Conservation (phyloP, 352 stramenopile genomes). For the Phytopythium montanum region DNA sequence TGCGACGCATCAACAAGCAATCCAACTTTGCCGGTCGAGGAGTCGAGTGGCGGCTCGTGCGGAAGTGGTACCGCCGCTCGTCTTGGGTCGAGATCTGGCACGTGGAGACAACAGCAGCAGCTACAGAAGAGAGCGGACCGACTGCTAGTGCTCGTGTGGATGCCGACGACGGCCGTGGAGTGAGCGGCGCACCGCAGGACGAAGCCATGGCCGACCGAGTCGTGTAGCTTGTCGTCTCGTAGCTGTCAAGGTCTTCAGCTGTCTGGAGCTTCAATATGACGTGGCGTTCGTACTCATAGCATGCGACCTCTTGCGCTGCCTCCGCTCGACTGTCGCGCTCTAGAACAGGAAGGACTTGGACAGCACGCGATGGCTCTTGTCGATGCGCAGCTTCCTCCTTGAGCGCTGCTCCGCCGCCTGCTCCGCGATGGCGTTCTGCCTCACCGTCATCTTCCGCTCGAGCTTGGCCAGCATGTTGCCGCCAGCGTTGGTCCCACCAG, state of each 20-base stretch:
- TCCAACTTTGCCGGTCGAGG: constrained; percentile 47
- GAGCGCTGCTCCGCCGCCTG: constrained; percentile 13
- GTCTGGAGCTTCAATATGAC: background rate
- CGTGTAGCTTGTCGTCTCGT: background rate
- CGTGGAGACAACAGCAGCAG: background rate
- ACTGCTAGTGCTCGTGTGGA: background rate
- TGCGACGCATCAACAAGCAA: constrained; percentile 69
- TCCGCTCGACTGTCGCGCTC: background rate
- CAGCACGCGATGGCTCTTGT: constrained; percentile 19
- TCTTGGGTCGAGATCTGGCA: constrained; percentile 68
- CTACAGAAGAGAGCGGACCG: background rate
- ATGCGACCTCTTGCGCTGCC: background rate
- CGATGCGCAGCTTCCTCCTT: constrained; percentile 21
- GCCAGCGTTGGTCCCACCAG: constrained; percentile 12
- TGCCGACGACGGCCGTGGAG: background rate
- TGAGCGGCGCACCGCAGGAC: background rate
- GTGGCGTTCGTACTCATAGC: background rate
- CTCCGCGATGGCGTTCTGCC: background rate
- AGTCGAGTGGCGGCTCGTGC: constrained; percentile 63
- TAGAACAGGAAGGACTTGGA: constrained; percentile 49
- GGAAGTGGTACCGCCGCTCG: constrained; percentile 60
- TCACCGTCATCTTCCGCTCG: background rate
- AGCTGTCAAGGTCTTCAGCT: background rate
- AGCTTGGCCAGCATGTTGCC: background rate
- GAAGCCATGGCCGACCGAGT: constrained; percentile 4